Base-by-base conservation (phyloP, 306 rosid genomes). In the Rubus parviflorus region DNA sequence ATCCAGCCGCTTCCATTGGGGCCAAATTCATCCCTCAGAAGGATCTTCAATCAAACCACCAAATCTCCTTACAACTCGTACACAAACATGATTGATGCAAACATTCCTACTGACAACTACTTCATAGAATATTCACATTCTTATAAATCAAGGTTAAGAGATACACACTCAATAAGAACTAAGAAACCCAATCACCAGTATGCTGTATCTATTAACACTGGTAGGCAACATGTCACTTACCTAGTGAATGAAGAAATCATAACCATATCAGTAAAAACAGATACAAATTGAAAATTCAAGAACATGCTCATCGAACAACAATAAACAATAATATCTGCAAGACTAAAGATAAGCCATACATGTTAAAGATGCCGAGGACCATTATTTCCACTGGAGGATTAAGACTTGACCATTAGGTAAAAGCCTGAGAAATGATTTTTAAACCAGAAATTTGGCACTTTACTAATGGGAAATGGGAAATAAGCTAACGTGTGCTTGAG, bases 401-500 rank as follows among this genome's bases (percentile, higher is more conserved):
- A 6, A 46, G 3, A 45, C 57, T 48, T 70, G 74, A 70, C 43
- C 74, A 70, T 23, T 68, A 68, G 56, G 57, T 7, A 23, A 30
- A 22, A 9, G 52, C 8, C 51, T 42, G 17, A n/a, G 17, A 43
- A 42, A 67, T 19, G 16, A 42, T 42, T n/a, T 42, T 43, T 0
- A 38, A 42, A 42, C 38, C 13, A 17, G 15, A 64, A 6, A 17
- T 64, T 42, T 30, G 61, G 57, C 43, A 49, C 30, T 9, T 0
- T 15, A 11, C 45, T 30, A 48, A 70, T 30, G 8, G 8, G 20
- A 49, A 48, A 70, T 30, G 8, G 8, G 20, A 70, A 15, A 49
- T 17, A 70, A 49, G 49, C 46, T 30, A 69, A 51, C 25, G 5
- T 41, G 64, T 17, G 23, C 23, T 8, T 16, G 23, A 35, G 46